Conservation (phyloP, 1,284 basidiomycete species). For the Sanghuangporus baumii region DNA sequence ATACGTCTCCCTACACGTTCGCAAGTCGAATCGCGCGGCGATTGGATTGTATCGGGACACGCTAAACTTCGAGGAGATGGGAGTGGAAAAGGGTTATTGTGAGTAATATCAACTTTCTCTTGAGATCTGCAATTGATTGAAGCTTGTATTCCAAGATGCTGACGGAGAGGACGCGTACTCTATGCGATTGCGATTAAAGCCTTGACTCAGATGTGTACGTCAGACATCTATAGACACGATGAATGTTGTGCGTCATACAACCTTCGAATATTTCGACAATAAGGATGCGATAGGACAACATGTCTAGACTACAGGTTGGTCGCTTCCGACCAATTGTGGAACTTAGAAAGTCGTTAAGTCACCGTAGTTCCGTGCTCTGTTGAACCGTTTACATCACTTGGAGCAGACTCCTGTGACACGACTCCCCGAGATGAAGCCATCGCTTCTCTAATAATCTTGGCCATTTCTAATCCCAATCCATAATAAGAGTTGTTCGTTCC, state of each 20-base stretch:
- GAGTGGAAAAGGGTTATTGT: conserved; percentile 84
- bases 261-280: background rate
- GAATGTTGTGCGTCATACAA: background rate
- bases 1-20: conserved; percentile 80
- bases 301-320: background rate
- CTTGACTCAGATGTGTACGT: background rate
- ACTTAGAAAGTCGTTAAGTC: background rate
- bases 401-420: conserved; percentile 13
- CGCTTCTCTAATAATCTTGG: conserved; percentile 53
- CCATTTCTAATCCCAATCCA: conserved; percentile 68
- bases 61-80: conserved; percentile 74
- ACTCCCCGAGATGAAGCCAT: conserved; percentile 30
- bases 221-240: background rate
- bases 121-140: conserved; percentile 1
- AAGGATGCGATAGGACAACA: background rate
- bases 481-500: conserved; percentile 89
- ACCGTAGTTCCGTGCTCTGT: background rate
- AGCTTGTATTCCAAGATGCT: conserved; percentile 45
- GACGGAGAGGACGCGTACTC: conserved; percentile 92
- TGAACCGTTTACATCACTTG: conserved; percentile 4
- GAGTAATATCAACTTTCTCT: conserved; percentile 1
- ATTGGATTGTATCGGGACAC: conserved; percentile 79
- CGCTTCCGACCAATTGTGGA: background rate
- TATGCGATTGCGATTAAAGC: conserved; percentile 67
- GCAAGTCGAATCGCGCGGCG: conserved; percentile 84